These are phyloP conservation scores for Cyclotella sp. DNA, from an alignment of 108 stramenopile species.

Conservation along the genomic window DNA sequence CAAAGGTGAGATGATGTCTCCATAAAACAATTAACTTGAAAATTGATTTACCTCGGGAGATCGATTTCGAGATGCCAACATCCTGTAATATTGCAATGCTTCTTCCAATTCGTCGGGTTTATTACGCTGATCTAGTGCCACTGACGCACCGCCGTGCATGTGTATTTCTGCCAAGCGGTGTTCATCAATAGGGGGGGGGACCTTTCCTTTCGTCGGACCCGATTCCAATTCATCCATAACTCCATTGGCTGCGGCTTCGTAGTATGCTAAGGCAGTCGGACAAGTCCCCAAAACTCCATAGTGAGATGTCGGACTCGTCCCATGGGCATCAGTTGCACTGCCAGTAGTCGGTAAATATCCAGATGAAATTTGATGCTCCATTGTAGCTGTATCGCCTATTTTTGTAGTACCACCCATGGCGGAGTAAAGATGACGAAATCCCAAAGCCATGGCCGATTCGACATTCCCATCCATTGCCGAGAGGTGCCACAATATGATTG, in stretches of 20 bases:
- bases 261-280: slow-evolving; percentile 76
- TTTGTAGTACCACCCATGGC: slow-evolving; percentile 39
- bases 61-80: slow-evolving; percentile 60
- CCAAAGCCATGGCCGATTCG: slow-evolving; percentile 74
- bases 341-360: slow-evolving; percentile 25
- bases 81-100: slow-evolving; percentile 85
- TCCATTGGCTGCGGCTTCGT: slow-evolving; percentile 79
- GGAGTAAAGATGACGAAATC: slow-evolving; percentile 49
- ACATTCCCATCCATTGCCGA: slow-evolving; percentile 70
- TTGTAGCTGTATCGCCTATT: no score
- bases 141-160: slow-evolving; percentile 80
- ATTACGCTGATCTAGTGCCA: slow-evolving; percentile 67
- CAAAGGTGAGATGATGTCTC: no score
- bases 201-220: slow-evolving; percentile 65
- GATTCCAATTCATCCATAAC: slow-evolving; percentile 80
- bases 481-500: slow-evolving; percentile 74
- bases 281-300: slow-evolving; percentile 64
- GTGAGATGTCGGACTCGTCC: slow-evolving; percentile 24
- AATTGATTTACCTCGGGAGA: slow-evolving; percentile 13
- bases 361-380: slow-evolving; percentile 10
- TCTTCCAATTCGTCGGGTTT: slow-evolving; percentile 85
- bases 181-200: slow-evolving; percentile 74
- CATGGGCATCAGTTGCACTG: slow-evolving; percentile 20
- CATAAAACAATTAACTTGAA: no score
- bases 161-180: slow-evolving; percentile 80